Conservation (phyloP, 164 flowering plant genomes). For the Nymphaea colorata region DNA sequence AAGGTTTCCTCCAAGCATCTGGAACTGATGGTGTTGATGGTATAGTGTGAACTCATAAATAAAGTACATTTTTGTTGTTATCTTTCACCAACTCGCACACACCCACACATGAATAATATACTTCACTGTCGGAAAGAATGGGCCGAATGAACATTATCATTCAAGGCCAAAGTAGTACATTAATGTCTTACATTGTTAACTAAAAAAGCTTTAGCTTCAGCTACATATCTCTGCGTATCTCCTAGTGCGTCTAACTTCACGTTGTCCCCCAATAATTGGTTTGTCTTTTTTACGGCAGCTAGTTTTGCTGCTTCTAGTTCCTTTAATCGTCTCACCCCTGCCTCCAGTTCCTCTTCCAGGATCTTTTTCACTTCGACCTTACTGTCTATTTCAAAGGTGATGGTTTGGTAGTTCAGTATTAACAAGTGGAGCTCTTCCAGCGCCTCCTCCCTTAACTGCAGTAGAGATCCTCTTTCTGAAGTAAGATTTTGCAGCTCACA, state of each 20-base stretch:
- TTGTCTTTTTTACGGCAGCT: conserved; percentile 17
- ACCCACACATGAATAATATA: no score
- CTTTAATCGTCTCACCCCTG: conserved; percentile 17
- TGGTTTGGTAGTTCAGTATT: conserved; percentile 47
- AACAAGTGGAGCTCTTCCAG: conserved; percentile 28
- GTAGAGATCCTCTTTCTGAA: conserved; percentile 37
- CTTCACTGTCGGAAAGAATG: neutral
- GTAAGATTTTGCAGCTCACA: conserved; percentile 22
- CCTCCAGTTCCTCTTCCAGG: conserved; percentile 37
- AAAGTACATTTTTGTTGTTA: no score
- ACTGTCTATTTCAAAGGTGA: conserved; percentile 30
- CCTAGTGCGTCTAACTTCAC: conserved; percentile 31
- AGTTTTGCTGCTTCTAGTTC: conserved; percentile 20
- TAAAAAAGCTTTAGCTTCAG: conserved; percentile 35
- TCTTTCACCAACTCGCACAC: no score
- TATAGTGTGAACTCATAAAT: no score
- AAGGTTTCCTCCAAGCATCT: no score
- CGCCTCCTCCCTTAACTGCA: conserved; percentile 36
- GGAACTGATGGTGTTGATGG: no score
- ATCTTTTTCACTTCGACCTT: conserved; percentile 39
- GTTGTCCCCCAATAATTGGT: conserved; percentile 22
- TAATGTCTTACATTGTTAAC: neutral
- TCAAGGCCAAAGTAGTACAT: neutral
- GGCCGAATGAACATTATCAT: neutral
- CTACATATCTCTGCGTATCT: conserved; percentile 18